phyloP scores from a whole-genome alignment of 768 basidiomycete genomes.

The Suillus decipiens region DNA sequence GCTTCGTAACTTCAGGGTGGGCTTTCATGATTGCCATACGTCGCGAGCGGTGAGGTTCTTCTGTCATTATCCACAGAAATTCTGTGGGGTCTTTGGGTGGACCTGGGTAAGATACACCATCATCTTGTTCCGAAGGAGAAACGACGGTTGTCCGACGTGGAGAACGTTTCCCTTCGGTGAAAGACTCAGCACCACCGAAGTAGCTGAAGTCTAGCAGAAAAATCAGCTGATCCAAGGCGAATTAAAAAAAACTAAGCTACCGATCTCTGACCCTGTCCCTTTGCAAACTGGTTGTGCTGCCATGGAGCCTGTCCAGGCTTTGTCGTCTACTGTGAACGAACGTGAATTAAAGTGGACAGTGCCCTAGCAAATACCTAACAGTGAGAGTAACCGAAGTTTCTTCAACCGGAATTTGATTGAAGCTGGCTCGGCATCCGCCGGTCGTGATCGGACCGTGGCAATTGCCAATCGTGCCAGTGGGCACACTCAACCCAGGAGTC shows the following conservation, averaged over 20 bases:
- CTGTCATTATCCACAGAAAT: slow-evolving; percentile 96
- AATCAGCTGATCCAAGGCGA: background rate
- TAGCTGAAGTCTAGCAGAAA: slow-evolving; percentile 65
- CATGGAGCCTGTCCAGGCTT: slow-evolving; percentile 8
- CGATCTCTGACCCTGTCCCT: slow-evolving; percentile 15
- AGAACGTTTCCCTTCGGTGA: slow-evolving; percentile 54
- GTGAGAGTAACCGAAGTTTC: background rate
- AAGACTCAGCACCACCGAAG: slow-evolving; percentile 82
- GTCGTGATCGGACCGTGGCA: background rate
- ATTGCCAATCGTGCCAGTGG: background rate
- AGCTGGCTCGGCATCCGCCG: background rate
- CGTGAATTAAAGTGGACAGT: background rate
- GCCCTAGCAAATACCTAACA: background rate
- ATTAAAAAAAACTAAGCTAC: slow-evolving; percentile 15
- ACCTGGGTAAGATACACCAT: slow-evolving; percentile 44
- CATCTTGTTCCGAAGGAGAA: slow-evolving; percentile 39
- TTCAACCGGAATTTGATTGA: background rate
- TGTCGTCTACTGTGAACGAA: background rate
- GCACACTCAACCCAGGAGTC: too few species aligned
- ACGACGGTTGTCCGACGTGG: slow-evolving; percentile 52
- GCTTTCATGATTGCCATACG: slow-evolving; percentile 90
- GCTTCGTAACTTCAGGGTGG: slow-evolving; percentile 92
- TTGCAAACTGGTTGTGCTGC: slow-evolving; percentile 20
- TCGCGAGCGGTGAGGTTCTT: slow-evolving; percentile 92
- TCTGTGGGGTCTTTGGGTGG: slow-evolving; percentile 79